Conservation (phyloP, 2,329 filamentous ascomycete genomes). For the Xylaria polymorpha region DNA sequence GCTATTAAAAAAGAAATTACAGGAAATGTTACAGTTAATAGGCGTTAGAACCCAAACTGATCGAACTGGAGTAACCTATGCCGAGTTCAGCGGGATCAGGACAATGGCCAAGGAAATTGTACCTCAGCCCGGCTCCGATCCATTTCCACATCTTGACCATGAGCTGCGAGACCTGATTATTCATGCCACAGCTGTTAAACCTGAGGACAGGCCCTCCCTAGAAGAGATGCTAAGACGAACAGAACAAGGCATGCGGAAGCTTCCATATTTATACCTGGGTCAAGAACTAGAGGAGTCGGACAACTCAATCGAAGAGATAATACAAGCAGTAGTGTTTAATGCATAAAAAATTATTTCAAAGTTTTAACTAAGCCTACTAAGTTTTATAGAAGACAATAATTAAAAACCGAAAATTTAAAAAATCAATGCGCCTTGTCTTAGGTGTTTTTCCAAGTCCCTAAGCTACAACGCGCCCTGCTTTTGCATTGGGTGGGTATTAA, state of each 20-base stretch:
- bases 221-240: background rate
- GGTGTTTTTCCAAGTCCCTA: slow-evolving; percentile 6
- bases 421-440: slow-evolving; percentile 21
- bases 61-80: background rate
- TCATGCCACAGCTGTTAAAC: background rate
- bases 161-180: background rate
- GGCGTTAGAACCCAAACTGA: background rate
- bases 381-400: too few relatives aligned
- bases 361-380: too few relatives aligned
- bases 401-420: too few relatives aligned
- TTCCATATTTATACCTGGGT: background rate
- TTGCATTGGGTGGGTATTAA: slow-evolving; percentile 28
- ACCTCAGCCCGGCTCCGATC: background rate
- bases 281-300: background rate
- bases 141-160: background rate
- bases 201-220: background rate
- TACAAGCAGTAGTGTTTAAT: background rate
- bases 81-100: background rate
- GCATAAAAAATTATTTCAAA: background rate
- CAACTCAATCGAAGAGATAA: background rate
- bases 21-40: background rate
- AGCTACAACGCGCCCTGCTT: slow-evolving; percentile 34
- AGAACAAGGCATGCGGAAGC: background rate
- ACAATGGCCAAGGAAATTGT: background rate
- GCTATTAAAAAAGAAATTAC: background rate